Evolutionary conservation across 805 yeast genomes (phyloP).

Genomic region (Monosporozyma siamensis): DNA sequence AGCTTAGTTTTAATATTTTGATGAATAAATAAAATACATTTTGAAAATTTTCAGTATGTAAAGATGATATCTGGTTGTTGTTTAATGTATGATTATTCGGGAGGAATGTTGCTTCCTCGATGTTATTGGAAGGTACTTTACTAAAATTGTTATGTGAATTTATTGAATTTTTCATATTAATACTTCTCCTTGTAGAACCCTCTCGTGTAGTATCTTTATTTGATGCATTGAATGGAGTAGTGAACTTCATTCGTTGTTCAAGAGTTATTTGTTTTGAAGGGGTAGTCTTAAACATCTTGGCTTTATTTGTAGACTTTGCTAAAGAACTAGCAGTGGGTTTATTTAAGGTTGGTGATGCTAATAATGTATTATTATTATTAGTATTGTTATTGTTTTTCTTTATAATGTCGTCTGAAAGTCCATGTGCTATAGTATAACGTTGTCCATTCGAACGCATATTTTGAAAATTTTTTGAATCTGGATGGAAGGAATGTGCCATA

Average conservation of each 20-base stretch:
- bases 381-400: neutral
- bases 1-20: slow-evolving; percentile 13
- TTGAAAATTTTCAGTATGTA: too few relatives aligned
- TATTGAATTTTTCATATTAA: neutral
- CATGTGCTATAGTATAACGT: too few relatives aligned
- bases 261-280: slow-evolving; percentile 20
- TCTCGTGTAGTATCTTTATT: neutral
- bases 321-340: slow-evolving; percentile 12
- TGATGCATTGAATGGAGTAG: slow-evolving; percentile 15
- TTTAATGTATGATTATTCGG: too few relatives aligned
- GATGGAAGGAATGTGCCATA: neutral
- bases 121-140: neutral
- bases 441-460: neutral
- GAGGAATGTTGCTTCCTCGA: too few relatives aligned
- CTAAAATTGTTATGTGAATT: neutral
- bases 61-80: too few relatives aligned
- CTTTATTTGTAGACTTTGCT: slow-evolving; percentile 8
- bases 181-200: slow-evolving; percentile 4
- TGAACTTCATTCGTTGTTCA: slow-evolving; percentile 14
- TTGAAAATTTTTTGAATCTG: neutral
- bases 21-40: slow-evolving; percentile 15
- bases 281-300: slow-evolving; percentile 19
- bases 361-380: neutral
- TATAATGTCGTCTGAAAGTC: neutral
- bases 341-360: slow-evolving; percentile 8